A percentile compares a stretch with the other conserved stretches of the same genome.
Evolutionary conservation across 1,284 basidiomycete genomes (phyloP).

Genomic region (Puccinia hordei): DNA sequence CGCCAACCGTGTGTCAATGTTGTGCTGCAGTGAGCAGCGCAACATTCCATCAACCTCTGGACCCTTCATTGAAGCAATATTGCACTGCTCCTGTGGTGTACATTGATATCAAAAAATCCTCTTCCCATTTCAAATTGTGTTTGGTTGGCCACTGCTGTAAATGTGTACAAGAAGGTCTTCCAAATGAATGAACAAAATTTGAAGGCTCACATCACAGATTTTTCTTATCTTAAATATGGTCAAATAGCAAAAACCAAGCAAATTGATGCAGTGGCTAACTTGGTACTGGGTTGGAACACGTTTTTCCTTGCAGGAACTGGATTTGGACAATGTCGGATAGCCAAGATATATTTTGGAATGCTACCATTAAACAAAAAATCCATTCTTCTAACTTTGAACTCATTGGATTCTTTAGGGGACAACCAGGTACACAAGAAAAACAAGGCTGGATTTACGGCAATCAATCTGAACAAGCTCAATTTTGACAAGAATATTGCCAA

Average conservation of each 20-base stretch:
- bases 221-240: background rate
- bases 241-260: background rate
- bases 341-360: no score
- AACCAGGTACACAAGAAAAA: background rate
- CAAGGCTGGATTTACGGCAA: background rate
- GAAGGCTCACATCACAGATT: background rate
- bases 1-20: no score
- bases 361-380: no score
- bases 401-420: no score
- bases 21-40: no score
- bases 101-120: no score
- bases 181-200: background rate
- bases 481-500: background rate
- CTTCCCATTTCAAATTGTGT: background rate
- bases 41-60: no score
- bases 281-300: background rate
- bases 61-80: no score
- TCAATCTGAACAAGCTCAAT: conserved; percentile 14
- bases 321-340: no score
- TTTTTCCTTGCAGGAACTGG: no score
- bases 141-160: background rate
- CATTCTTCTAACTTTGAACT: no score
- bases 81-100: no score
- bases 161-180: background rate
- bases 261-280: background rate